These are phyloP conservation scores for Vigna angularis DNA, from an alignment of 306 rosid species.

Conservation along the genomic window DNA sequence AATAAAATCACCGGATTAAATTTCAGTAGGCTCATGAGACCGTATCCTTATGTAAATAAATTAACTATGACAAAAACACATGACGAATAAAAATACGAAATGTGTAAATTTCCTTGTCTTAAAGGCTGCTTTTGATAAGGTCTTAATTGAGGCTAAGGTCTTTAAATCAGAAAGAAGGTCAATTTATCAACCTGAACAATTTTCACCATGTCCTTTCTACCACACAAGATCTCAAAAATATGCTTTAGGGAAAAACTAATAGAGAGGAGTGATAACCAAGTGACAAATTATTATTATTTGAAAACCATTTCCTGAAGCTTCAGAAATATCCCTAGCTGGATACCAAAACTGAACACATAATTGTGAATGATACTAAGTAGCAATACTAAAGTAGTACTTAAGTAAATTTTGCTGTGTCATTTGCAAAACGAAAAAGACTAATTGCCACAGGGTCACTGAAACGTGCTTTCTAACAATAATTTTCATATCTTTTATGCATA, in stretches of 20 bases:
- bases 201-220: background rate
- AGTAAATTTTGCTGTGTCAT: background rate
- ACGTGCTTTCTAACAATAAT: background rate
- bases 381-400: background rate
- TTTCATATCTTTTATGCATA: constrained; percentile 45
- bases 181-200: background rate
- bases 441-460: constrained; percentile 6
- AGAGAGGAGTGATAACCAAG: background rate
- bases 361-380: background rate
- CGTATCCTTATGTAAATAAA: background rate
- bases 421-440: constrained; percentile 12
- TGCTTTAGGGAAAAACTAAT: background rate
- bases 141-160: background rate
- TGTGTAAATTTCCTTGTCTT: background rate
- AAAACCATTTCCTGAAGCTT: background rate
- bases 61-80: background rate
- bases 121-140: background rate
- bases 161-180: constrained; percentile 13
- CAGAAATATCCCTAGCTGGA: background rate
- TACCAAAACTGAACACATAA: constrained; percentile 8
- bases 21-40: too few relatives aligned
- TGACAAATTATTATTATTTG: background rate
- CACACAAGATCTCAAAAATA: constrained; percentile 4
- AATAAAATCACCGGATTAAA: too few relatives aligned
- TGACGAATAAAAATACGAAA: constrained; percentile 5